These are phyloP conservation scores for Pythium phragmitis DNA, from an alignment of 352 stramenopile genomes.

Conservation along the genomic window DNA sequence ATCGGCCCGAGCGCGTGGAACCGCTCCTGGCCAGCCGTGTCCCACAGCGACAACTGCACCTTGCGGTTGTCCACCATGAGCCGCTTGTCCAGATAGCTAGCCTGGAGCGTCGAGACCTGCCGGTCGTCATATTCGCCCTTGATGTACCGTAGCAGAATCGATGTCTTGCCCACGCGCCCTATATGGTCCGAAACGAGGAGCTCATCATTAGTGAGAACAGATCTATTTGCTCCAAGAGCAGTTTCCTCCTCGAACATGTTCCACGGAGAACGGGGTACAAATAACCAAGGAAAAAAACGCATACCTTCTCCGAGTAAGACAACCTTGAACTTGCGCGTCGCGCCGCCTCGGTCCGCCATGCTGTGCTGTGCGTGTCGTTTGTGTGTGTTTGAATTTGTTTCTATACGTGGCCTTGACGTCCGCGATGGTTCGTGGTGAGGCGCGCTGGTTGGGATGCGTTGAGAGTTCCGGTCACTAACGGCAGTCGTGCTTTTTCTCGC, in stretches of 20 bases:
- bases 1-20: conserved; percentile 87
- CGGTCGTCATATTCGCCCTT: conserved; percentile 92
- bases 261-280: neutral
- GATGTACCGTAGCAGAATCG: conserved; percentile 93
- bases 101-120: conserved; percentile 92
- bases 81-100: conserved; percentile 92
- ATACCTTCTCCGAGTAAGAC: conserved; percentile 83
- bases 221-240: neutral
- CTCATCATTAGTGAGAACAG: neutral
- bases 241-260: neutral
- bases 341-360: conserved; percentile 52
- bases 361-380: conserved; percentile 9
- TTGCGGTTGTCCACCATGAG: conserved; percentile 81
- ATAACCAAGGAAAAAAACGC: conserved; percentile 7
- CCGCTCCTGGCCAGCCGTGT: conserved; percentile 86
- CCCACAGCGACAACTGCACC: conserved; percentile 85
- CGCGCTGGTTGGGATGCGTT: neutral
- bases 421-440: neutral
- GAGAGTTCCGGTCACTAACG: neutral
- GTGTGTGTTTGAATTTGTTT: neutral
- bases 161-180: conserved; percentile 95
- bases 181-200: conserved; percentile 10
- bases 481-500: neutral
- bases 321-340: conserved; percentile 84
- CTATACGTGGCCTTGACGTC: conserved; percentile 1